These are phyloP conservation scores for Suhomyces taliae DNA, from an alignment of 1,139 yeast species.

Conservation along the genomic window DNA sequence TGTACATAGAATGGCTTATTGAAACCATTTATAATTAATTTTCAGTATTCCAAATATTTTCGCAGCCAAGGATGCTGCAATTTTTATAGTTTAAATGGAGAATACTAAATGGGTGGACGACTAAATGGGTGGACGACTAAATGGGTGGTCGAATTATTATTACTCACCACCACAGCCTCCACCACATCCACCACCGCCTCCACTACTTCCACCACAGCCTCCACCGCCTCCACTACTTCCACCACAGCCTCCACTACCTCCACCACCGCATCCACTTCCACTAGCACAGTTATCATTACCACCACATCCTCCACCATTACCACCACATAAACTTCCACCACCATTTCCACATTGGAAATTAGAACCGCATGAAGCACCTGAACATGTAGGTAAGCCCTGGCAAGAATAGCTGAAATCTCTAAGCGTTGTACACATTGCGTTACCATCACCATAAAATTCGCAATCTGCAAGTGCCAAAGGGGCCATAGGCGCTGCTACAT, in stretches of 20 bases:
- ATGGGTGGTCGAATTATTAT: too few species aligned
- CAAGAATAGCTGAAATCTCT: constrained; percentile 13
- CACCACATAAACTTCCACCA: background rate
- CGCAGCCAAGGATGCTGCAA: too few species aligned
- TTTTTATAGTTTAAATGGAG: too few species aligned
- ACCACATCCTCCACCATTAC: background rate
- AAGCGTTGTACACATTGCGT: constrained; percentile 12
- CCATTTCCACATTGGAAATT: background rate
- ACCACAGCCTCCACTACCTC: background rate
- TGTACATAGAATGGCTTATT: too few species aligned
- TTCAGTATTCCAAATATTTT: too few species aligned
- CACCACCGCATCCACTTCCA: background rate
- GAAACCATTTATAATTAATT: too few species aligned
- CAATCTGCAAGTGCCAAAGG: constrained; percentile 11
- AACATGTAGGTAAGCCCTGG: constrained; percentile 7
- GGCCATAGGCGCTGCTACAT: constrained; percentile 12
- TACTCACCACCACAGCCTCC: too few species aligned
- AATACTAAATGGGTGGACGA: too few species aligned
- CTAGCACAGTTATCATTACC: background rate
- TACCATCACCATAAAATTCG: constrained; percentile 10
- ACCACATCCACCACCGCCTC: background rate
- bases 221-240: too few species aligned
- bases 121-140: too few species aligned
- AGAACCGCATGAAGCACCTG: background rate
- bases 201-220: too few species aligned